phyloP scores from a whole-genome alignment of 768 basidiomycete genomes.

The Boletus subcaerulescens region DNA sequence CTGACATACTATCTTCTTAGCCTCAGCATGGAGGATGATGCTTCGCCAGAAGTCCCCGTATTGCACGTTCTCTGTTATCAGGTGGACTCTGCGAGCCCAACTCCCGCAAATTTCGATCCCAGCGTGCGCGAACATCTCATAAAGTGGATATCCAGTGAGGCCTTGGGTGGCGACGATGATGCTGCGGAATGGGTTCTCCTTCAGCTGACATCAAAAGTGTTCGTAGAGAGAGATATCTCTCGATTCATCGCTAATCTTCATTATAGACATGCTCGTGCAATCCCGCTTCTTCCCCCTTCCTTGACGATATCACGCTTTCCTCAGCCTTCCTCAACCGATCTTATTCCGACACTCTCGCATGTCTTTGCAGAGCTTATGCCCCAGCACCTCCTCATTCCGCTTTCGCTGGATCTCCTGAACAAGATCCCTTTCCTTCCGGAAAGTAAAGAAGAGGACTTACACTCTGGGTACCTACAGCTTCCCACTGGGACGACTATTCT shows the following conservation, averaged over 20 bases:
- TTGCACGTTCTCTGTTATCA: slow-evolving; percentile 62
- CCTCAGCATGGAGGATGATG: slow-evolving; percentile 36
- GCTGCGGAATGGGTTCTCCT: slow-evolving; percentile 78
- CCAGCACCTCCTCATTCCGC: slow-evolving; percentile 48
- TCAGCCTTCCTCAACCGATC: slow-evolving; percentile 30
- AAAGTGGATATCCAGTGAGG: slow-evolving; percentile 69
- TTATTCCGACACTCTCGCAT: slow-evolving; percentile 47
- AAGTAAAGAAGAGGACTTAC: slow-evolving; percentile 67
- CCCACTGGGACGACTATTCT: slow-evolving; percentile 58
- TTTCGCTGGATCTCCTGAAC: slow-evolving; percentile 65
- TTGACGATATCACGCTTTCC: slow-evolving; percentile 66
- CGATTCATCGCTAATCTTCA: not conserved
- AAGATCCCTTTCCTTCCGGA: slow-evolving; percentile 57
- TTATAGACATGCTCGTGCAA: slow-evolving; percentile 60
- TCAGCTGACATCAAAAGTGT: slow-evolving; percentile 60
- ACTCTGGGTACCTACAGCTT: slow-evolving; percentile 72
- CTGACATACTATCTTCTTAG: slow-evolving; percentile 30
- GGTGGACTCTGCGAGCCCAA: not conserved
- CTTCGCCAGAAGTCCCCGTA: slow-evolving; percentile 49
- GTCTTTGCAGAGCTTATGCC: slow-evolving; percentile 61
- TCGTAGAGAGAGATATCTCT: slow-evolving; percentile 26
- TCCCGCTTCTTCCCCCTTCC: slow-evolving; percentile 65
- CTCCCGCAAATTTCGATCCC: slow-evolving; percentile 7
- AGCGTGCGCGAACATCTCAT: slow-evolving; percentile 53
- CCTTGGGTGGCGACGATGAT: slow-evolving; percentile 61